Conservation (phyloP, 176 grass and related monocot species). For the Ananas comosus region DNA sequence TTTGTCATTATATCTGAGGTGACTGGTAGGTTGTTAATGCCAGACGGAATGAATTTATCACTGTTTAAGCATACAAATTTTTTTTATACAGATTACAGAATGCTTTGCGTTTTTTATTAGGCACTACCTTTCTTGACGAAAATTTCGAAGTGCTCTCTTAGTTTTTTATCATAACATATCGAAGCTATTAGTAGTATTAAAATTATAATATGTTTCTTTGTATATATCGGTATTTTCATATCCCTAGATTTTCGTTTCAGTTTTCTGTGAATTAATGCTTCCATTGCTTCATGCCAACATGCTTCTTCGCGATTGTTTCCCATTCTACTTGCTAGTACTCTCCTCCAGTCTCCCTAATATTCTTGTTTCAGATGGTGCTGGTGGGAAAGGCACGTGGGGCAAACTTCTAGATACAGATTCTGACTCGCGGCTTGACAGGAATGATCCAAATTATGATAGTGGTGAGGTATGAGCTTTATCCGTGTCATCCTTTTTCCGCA, state of each 20-base stretch:
- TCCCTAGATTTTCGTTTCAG: no score
- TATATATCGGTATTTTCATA: no score
- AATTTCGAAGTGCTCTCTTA: background rate
- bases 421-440: slow-evolving; percentile 62
- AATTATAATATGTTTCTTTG: background rate
- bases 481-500: slow-evolving; percentile 2
- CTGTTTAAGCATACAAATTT: no score
- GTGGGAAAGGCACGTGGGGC: slow-evolving; percentile 92
- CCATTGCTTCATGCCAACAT: no score
- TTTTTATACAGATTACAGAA: no score
- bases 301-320: no score
- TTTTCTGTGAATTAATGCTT: no score
- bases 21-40: no score
- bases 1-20: no score
- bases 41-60: no score
- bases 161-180: background rate
- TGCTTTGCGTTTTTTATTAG: no score
- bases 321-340: background rate
- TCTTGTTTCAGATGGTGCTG: slow-evolving; percentile 74
- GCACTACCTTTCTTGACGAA: background rate
- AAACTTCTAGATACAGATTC: slow-evolving; percentile 69
- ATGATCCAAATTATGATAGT: slow-evolving; percentile 97
- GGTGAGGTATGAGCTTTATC: slow-evolving; percentile 54
- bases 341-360: background rate
- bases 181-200: background rate